Base-by-base conservation (phyloP, 805 yeast genomes). In the Wickerhamomyces bovis region DNA sequence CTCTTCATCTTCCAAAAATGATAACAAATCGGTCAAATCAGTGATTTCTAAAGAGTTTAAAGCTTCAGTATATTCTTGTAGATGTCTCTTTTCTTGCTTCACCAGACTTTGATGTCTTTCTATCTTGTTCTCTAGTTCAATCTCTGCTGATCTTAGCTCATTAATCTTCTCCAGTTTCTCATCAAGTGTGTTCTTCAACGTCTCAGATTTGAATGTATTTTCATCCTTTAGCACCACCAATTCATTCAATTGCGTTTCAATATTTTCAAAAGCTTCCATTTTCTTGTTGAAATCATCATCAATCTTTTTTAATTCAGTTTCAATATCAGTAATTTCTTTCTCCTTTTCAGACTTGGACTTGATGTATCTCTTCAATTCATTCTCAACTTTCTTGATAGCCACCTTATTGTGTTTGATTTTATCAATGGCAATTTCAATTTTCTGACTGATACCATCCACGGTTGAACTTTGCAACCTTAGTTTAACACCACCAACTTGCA, bases 401-500 rank as follows among this genome's bases (percentile, higher is more conserved):
- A 81, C 64, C 46, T 72, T 76, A 47, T 80, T 86, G 26, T 75
- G 76, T 6, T 82, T 72, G 13, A 80, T 71, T 55, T 79, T 80
- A 39, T 78, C 77, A 31, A 67, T 69, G 13, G 80, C 62, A 18
- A 83, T 76, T 44, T 81, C 86, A 25, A 85, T 75, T 56, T 79
- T 77, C 55, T 85, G 86, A 39, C 72, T 70, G 30, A 85, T 70
- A 2, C 95, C 84, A 55, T 81, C 89, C 9, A 94, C 96, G 58
- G 81, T 85, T 1, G 95, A 78, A 50, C 80, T 84, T 57, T 89
- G 97, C 50, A 85, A 63, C 47, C 87, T 80, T 52, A 94, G 71
- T 51, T 81, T 81, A 9, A 86, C 83, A 50, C 99, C 99, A 45
- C 99, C 99, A 45, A 88, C 83, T 43, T 85, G 83, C 86, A 90